Conservation (phyloP, 2,329 filamentous ascomycete species). For the Nectriaceae sp. region DNA sequence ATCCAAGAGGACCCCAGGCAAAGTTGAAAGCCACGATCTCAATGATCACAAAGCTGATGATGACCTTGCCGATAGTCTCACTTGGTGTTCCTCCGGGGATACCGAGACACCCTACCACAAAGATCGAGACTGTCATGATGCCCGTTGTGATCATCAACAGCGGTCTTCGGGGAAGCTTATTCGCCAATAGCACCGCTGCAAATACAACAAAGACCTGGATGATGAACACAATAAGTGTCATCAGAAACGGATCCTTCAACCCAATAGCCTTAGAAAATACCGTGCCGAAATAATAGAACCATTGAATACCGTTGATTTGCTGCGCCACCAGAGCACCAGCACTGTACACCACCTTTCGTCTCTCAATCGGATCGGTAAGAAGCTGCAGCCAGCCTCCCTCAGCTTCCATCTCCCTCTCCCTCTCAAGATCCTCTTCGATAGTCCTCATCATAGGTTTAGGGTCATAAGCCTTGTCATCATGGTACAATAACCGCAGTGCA, state of each 20-base stretch:
- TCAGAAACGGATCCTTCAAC: conserved; percentile 41
- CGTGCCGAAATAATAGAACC: conserved; percentile 46
- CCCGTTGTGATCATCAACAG: conserved; percentile 40
- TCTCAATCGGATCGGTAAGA: conserved; percentile 45
- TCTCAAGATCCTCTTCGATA: conserved; percentile 46
- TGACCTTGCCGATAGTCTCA: conserved; percentile 37
- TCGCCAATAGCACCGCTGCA: conserved; percentile 40
- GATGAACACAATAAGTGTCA: conserved; percentile 43
- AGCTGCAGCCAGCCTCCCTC: conserved; percentile 42
- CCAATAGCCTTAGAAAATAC: conserved; percentile 46
- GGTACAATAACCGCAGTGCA: conserved; percentile 45
- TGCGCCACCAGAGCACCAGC: conserved; percentile 47
- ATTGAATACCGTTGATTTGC: conserved; percentile 52
- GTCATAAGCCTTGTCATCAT: conserved; percentile 39
- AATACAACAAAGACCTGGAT: conserved; percentile 45
- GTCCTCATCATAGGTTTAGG: conserved; percentile 38
- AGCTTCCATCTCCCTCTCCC: conserved; percentile 30
- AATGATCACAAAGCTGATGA: conserved; percentile 44
- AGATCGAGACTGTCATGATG: conserved; percentile 41
- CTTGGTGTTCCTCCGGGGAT: conserved; percentile 32
- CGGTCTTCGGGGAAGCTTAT: conserved; percentile 41
- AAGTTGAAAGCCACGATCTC: conserved; percentile 48
- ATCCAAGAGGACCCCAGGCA: conserved; percentile 41
- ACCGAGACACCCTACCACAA: conserved; percentile 44
- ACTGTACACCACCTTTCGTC: conserved; percentile 47